A percentile compares a stretch with the other conserved stretches of the same genome.
Conservation (phyloP, 305 asterid species). For the Coffea humblotiana region DNA sequence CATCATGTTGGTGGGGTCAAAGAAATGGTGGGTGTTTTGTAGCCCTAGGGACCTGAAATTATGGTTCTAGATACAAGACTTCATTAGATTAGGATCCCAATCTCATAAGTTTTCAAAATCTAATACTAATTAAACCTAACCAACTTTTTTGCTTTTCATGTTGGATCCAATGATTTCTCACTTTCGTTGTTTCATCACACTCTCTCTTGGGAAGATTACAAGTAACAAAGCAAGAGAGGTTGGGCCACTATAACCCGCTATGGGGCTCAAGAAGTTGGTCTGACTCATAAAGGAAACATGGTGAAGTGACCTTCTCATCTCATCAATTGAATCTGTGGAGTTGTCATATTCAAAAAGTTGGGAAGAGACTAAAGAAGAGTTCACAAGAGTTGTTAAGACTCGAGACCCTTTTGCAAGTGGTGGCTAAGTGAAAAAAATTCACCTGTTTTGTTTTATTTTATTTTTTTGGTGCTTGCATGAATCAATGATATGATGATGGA, state of each 20-base stretch:
- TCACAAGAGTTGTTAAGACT: slow-evolving; percentile 37
- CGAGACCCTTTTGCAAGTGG: not conserved
- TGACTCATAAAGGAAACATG: slow-evolving; percentile 28
- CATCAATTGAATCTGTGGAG: slow-evolving; percentile 1
- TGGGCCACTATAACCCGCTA: slow-evolving; percentile 30
- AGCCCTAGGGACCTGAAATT: slow-evolving; percentile 34
- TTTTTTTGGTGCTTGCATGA: not conserved
- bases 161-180: slow-evolving; percentile 25
- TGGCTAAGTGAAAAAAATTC: slow-evolving; percentile 2
- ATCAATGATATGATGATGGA: not conserved
- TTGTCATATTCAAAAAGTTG: slow-evolving; percentile 23
- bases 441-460: no score
- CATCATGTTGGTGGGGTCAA: slow-evolving; percentile 41
- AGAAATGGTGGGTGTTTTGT: slow-evolving; percentile 16
- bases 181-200: slow-evolving; percentile 12
- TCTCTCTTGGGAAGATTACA: slow-evolving; percentile 18
- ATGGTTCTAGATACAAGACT: slow-evolving; percentile 29
- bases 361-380: not conserved
- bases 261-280: slow-evolving; percentile 57
- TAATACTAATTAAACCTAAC: slow-evolving; percentile 26
- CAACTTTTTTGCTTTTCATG: slow-evolving; percentile 25
- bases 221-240: slow-evolving; percentile 12
- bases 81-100: slow-evolving; percentile 36
- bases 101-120: slow-evolving; percentile 28
- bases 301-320: slow-evolving; percentile 23